A percentile compares a stretch with the other conserved stretches of the same genome.
phyloP scores from a whole-genome alignment of 1,284 basidiomycete species.

The Sanghuangporus weigelae region DNA sequence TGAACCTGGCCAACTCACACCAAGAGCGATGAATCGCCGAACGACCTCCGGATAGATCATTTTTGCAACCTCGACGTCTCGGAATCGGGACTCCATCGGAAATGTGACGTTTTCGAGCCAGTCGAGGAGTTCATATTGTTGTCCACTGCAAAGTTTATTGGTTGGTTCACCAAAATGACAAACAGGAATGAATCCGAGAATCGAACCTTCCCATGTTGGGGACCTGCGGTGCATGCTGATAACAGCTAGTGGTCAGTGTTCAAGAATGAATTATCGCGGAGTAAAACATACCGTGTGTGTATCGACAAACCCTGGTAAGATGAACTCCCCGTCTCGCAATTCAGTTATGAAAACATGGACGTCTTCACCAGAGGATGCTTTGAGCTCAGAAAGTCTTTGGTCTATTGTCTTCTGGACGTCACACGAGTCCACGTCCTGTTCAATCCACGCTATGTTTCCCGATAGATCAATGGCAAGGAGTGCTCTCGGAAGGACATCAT shows the following conservation, averaged over 20 bases:
- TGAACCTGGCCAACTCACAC: conserved; percentile 46
- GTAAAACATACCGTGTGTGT: conserved; percentile 70
- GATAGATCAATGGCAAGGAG: conserved; percentile 52
- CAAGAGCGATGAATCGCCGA: conserved; percentile 66
- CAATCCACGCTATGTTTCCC: conserved; percentile 69
- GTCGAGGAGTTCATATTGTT: conserved; percentile 82
- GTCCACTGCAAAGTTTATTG: conserved; percentile 43
- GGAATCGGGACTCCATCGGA: conserved; percentile 81
- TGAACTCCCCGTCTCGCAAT: conserved; percentile 67
- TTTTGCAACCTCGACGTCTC: conserved; percentile 67
- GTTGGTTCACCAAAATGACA: background rate
- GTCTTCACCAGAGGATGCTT: conserved; percentile 19
- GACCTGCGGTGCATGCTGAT: conserved; percentile 81
- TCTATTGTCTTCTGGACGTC: conserved; percentile 41
- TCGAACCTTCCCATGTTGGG: conserved; percentile 77
- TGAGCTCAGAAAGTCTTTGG: conserved; percentile 30
- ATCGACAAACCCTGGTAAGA: conserved; percentile 87
- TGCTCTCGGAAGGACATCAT: conserved; percentile 49
- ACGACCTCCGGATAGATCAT: conserved; percentile 74
- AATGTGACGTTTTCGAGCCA: conserved; percentile 90
- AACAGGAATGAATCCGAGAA: background rate
- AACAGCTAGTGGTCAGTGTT: conserved; percentile 4
- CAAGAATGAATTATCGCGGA: conserved; percentile 21
- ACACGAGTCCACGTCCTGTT: conserved; percentile 44
- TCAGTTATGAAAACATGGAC: conserved; percentile 35